Evolutionary conservation across 1,284 basidiomycete species (phyloP), one percentile per base, ranked within the genome.

Genomic region (Heterobasidion occidentale): DNA sequence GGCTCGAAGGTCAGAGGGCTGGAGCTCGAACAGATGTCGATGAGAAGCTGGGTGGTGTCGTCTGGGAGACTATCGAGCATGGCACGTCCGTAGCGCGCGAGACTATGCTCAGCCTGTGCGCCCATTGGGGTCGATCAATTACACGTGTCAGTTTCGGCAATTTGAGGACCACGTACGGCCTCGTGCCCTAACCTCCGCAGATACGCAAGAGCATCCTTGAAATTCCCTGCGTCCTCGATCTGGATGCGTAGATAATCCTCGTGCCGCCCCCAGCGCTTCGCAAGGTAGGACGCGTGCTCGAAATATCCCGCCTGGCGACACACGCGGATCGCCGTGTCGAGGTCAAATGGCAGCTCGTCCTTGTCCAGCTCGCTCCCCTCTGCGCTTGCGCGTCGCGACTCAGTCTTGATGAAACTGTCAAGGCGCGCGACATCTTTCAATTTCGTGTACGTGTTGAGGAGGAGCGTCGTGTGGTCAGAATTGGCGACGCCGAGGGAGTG

Each of bases 231-330:
- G 71, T 99, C 96, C 70, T 98, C 95, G 52, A 99, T 90, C 70
- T 96, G 90, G 53, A 98, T 97, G 53, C 92, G 78, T 46, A 99
- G 69, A 68, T 95, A 98, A 62, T 98, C 96, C 64, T 95, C 92
- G 64, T 98, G 93, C 35, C 90, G 76, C 45, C 86, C 84, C 70
- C 95, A 98, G 66, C 92, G 91, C 72, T 87, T 87, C 6, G 96
- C 96, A 4, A 99, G 80, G 70, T 97, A 99, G 0, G 88, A 85
- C 0, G 97, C 97, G 67, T 99, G 96, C 53, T 92, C 88, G 65
- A 91, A 97, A 71, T 97, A 99, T 0, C 94, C 93, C 0, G 94
- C 96, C 69, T 98, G 96, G 19, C 96, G 80, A 68, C 95, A 98
- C 9, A 99, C 96, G 1, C 93, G 81, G 59, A 99, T 98, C 0